phyloP scores from a whole-genome alignment of 164 flowering plant species.

The Umbellularia californica region DNA sequence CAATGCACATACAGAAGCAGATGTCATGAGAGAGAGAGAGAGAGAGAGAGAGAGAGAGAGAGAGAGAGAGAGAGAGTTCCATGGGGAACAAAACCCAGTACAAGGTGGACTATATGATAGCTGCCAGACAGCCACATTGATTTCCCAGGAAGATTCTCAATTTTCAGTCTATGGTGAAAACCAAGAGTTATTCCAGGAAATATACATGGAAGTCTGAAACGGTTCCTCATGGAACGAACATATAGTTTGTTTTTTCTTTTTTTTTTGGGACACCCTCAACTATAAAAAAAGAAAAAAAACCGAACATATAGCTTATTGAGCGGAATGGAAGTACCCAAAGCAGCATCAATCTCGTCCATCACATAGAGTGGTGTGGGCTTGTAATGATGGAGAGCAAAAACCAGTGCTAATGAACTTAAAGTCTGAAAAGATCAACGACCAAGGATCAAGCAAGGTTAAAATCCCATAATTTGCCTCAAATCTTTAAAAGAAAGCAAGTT shows the following conservation, averaged over 20 bases:
- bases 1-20: slow-evolving; percentile 5
- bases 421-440: slow-evolving; percentile 50
- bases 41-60: not conserved
- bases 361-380: slow-evolving; percentile 99
- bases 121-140: not conserved
- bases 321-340: slow-evolving; percentile 54
- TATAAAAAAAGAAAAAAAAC: not conserved
- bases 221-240: not conserved
- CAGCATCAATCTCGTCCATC: slow-evolving; percentile 99
- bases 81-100: not conserved
- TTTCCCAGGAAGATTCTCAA: not conserved
- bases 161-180: not conserved
- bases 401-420: slow-evolving; percentile 95
- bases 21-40: not conserved
- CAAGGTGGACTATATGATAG: too few species aligned
- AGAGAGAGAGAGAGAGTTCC: not conserved
- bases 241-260: too few species aligned
- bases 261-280: too few species aligned
- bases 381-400: slow-evolving; percentile 98
- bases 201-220: not conserved
- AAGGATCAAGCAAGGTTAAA: not conserved
- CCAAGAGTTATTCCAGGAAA: not conserved
- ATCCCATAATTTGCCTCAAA: not conserved
- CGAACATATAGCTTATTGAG: not conserved
- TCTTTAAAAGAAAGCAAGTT: not conserved